Conservation (phyloP, 139 green algal species). For the Chlamydomonas incerta region DNA sequence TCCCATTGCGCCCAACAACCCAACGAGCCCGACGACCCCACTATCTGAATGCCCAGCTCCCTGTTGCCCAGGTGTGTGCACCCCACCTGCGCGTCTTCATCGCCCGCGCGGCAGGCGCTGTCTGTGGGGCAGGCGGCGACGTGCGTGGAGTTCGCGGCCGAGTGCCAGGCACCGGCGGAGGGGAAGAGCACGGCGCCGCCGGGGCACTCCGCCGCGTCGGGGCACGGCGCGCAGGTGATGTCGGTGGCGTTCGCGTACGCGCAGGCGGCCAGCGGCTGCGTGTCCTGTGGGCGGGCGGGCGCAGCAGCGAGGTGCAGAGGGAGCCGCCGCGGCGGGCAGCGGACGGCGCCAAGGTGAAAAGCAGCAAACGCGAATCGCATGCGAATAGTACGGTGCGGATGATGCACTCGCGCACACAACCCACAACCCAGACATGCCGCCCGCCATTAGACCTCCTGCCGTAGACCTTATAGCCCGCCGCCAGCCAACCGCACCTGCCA, state of each 20-base stretch:
- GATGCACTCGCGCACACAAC: background rate
- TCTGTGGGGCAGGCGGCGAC: slow-evolving; percentile 42
- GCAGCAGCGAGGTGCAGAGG: no score
- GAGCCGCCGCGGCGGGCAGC: no score
- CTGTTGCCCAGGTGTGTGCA: background rate
- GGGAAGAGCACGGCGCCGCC: background rate
- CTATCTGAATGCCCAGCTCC: no score
- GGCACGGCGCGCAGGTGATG: background rate
- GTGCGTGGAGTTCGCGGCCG: slow-evolving; percentile 31
- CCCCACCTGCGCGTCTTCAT: background rate
- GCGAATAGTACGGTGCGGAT: no score
- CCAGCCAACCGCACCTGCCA: background rate
- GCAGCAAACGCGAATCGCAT: no score
- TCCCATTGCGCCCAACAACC: no score
- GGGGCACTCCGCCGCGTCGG: background rate
- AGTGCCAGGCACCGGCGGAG: slow-evolving; percentile 38
- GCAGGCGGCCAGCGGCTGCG: background rate
- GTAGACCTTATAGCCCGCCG: background rate
- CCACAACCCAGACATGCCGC: background rate
- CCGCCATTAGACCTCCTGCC: background rate
- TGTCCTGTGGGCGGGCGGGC: background rate
- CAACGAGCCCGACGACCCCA: no score
- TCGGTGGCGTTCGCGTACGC: background rate
- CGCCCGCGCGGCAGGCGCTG: background rate
- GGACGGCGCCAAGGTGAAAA: no score